A percentile compares a stretch with the other conserved stretches of the same genome.
Conservation (phyloP, 768 basidiomycete species). For the Tylopilus plumbeoviolaceoides region DNA sequence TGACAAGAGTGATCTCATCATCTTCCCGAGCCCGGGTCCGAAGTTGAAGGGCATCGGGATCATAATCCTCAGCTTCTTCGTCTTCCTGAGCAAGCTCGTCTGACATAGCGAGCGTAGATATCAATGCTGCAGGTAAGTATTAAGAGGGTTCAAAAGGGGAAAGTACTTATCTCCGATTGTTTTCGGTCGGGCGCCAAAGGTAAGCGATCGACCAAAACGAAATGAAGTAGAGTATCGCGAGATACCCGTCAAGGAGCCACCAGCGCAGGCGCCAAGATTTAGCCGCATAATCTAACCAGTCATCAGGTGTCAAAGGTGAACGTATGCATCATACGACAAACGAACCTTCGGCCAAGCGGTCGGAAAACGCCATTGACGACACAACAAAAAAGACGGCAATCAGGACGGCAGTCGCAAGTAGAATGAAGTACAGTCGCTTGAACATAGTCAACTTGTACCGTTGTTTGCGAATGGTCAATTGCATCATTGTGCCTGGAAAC, state of each 20-base stretch:
- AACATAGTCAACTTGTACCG: constrained; percentile 88
- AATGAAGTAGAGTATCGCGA: constrained; percentile 81
- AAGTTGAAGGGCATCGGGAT: constrained; percentile 68
- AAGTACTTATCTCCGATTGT: constrained; percentile 76
- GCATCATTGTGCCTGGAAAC: constrained; percentile 73
- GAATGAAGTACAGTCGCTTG: constrained; percentile 76
- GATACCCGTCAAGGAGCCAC: constrained; percentile 96
- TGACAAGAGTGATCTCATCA: constrained; percentile 70
- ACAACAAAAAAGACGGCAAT: constrained; percentile 90
- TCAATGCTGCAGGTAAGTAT: constrained; percentile 27
- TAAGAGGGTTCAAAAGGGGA: not conserved
- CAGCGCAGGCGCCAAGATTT: constrained; percentile 88
- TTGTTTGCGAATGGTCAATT: constrained; percentile 83
- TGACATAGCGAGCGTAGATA: constrained; percentile 83
- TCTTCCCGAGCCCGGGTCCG: constrained; percentile 52
- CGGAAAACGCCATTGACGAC: constrained; percentile 87
- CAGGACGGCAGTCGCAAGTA: constrained; percentile 75
- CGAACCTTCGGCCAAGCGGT: constrained; percentile 83
- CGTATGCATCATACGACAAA: constrained; percentile 3
- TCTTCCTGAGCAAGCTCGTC: constrained; percentile 96
- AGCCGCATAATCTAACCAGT: constrained; percentile 77
- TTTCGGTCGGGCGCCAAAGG: constrained; percentile 90
- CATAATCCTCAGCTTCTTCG: constrained; percentile 90
- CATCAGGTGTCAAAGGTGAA: not conserved
- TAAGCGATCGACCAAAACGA: constrained; percentile 80